Conservation (phyloP, 768 basidiomycete genomes). For the Gyrodon lividus region DNA sequence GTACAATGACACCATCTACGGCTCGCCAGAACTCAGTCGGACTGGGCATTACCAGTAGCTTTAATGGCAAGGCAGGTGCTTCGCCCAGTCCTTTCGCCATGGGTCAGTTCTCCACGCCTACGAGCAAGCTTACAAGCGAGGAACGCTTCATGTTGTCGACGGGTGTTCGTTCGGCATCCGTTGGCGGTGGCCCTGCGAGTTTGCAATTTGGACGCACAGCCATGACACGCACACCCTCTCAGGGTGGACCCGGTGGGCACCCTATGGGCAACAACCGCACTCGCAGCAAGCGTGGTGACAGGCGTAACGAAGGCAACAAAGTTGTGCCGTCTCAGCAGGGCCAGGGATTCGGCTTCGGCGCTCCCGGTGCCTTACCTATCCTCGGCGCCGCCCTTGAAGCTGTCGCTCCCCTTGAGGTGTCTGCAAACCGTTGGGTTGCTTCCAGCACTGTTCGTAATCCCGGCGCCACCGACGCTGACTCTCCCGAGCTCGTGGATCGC, state of each 20-base stretch:
- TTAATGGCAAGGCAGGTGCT: conserved; percentile 32
- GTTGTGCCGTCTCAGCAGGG: conserved; percentile 36
- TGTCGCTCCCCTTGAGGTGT: conserved; percentile 71
- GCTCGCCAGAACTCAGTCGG: conserved; percentile 50
- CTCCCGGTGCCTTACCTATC: conserved; percentile 28
- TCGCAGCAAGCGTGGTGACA: conserved; percentile 82
- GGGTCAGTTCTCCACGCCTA: conserved; percentile 63
- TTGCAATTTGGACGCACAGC: conserved; percentile 56
- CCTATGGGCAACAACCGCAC: conserved; percentile 57
- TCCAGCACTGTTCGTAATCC: conserved; percentile 43
- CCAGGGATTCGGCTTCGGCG: conserved; percentile 36
- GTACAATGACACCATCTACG: conserved; percentile 40
- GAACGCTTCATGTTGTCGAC: conserved; percentile 57
- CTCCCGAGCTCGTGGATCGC: conserved; percentile 85
- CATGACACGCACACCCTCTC: conserved; percentile 70
- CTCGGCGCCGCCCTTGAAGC: conserved; percentile 50
- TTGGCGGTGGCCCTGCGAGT: conserved; percentile 46
- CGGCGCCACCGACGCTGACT: conserved; percentile 49
- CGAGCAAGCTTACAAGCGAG: conserved; percentile 62
- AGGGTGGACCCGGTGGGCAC: conserved; percentile 53
- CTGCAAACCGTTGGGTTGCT: conserved; percentile 84
- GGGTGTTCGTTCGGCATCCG: conserved; percentile 52
- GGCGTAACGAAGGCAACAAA: conserved; percentile 60
- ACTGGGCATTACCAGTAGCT: conserved; percentile 38
- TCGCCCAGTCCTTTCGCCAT: conserved; percentile 44